Evolutionary conservation across 768 basidiomycete genomes (phyloP).

Genomic region (Phlegmacium glaucopus): DNA sequence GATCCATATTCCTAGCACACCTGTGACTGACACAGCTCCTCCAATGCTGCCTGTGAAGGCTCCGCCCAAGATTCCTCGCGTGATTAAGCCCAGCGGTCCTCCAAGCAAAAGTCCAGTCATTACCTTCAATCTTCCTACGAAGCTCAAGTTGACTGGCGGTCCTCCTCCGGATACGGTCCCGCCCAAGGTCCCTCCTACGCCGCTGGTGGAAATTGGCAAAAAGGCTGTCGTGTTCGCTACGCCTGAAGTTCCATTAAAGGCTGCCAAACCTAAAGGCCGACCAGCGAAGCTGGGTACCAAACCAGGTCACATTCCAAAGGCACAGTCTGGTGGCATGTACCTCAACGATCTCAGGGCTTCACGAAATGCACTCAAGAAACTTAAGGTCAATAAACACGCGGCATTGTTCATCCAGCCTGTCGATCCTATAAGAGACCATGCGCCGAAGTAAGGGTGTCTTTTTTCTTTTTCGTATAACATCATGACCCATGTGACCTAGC

Average conservation of each 20-base stretch:
- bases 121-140: slow-evolving; percentile 41
- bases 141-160: slow-evolving; percentile 53
- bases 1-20: slow-evolving; percentile 74
- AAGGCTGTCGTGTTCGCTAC: slow-evolving; percentile 35
- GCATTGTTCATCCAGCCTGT: slow-evolving; percentile 82
- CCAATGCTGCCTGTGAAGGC: slow-evolving; percentile 53
- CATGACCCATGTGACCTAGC: slow-evolving; percentile 37
- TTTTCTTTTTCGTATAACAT: not conserved
- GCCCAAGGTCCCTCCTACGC: slow-evolving; percentile 25
- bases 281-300: slow-evolving; percentile 26
- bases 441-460: slow-evolving; percentile 63
- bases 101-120: slow-evolving; percentile 39
- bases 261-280: slow-evolving; percentile 23
- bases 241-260: slow-evolving; percentile 24
- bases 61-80: slow-evolving; percentile 35
- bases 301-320: slow-evolving; percentile 57
- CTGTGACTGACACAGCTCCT: slow-evolving; percentile 59
- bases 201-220: slow-evolving; percentile 28
- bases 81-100: slow-evolving; percentile 35
- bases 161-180: slow-evolving; percentile 24
- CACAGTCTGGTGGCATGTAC: slow-evolving; percentile 75
- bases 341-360: slow-evolving; percentile 73
- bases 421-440: slow-evolving; percentile 91
- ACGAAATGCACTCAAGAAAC: slow-evolving; percentile 75
- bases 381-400: slow-evolving; percentile 71